Evolutionary conservation across 495 filamentous ascomycete genomes (phyloP).

Genomic region (Penicillium subrubescens): DNA sequence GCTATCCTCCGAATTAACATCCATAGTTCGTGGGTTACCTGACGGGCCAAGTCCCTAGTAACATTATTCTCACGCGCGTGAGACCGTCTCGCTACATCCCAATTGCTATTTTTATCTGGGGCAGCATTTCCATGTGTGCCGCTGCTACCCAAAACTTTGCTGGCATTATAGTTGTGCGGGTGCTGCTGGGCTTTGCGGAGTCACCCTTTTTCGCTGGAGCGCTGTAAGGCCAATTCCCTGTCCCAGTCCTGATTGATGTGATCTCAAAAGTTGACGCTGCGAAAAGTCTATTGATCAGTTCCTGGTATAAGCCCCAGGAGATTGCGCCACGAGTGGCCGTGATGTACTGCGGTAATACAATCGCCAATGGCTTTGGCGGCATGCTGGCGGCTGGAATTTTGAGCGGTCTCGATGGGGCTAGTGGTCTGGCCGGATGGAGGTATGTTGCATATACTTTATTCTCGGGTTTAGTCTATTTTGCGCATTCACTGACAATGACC

Average conservation of each 20-base stretch:
- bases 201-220: not conserved
- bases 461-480: not conserved
- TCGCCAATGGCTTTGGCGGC: not conserved
- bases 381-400: not conserved
- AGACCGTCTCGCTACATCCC: slow-evolving; percentile 17
- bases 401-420: not conserved
- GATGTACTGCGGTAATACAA: not conserved
- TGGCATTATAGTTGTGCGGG: slow-evolving; percentile 38
- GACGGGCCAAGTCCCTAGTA: not conserved
- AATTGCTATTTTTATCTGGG: slow-evolving; percentile 37
- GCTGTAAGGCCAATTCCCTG: not conserved
- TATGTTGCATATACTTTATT: not conserved
- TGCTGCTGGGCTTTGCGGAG: slow-evolving; percentile 22
- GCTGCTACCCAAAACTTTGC: slow-evolving; percentile 45
- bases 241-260: not conserved
- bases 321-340: not conserved
- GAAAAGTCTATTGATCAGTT: not conserved
- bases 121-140: slow-evolving; percentile 34
- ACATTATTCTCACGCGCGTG: not conserved
- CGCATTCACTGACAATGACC: not conserved
- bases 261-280: not conserved
- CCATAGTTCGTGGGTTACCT: not conserved
- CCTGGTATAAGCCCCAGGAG: not conserved
- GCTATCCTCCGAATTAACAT: not conserved
- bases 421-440: not conserved